phyloP scores from a whole-genome alignment of 208 protist species.

The Leishmania martiniquensis region DNA sequence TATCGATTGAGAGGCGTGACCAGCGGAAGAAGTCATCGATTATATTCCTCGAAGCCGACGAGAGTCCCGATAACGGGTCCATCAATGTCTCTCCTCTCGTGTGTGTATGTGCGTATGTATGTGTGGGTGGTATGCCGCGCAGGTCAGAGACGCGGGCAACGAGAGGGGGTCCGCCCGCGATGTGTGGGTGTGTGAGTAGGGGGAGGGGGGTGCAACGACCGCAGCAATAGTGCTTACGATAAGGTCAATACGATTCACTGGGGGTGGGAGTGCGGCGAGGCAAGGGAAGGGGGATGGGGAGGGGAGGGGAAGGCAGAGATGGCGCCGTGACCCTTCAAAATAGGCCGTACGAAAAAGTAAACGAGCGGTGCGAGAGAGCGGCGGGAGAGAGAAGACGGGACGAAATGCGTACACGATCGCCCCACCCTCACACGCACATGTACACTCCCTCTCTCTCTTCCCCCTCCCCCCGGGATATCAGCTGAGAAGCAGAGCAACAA shows the following conservation, averaged over 20 bases:
- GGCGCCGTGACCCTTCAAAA: no score
- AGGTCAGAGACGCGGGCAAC: neutral
- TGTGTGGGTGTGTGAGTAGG: neutral
- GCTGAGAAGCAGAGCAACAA: no score
- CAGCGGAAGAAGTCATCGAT: constrained; percentile 71
- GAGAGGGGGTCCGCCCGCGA: neutral
- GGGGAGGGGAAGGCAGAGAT: no score
- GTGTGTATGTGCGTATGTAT: neutral
- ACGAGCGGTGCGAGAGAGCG: neutral
- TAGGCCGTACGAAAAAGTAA: neutral
- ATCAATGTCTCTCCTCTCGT: neutral
- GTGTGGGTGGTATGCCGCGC: neutral
- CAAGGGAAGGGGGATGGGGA: no score
- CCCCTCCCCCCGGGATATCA: no score
- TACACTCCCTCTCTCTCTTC: no score
- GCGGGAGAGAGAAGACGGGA: no score
- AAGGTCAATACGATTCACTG: neutral
- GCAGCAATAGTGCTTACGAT: neutral
- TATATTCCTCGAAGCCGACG: constrained; percentile 45
- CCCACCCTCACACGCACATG: no score
- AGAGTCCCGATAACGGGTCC: constrained; percentile 55
- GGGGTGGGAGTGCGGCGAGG: neutral
- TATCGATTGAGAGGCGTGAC: constrained; percentile 65
- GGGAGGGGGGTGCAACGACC: neutral
- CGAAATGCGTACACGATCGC: no score